Evolutionary conservation across 2,329 filamentous ascomycete species (phyloP).

Genomic region (Alternaria sp.): DNA sequence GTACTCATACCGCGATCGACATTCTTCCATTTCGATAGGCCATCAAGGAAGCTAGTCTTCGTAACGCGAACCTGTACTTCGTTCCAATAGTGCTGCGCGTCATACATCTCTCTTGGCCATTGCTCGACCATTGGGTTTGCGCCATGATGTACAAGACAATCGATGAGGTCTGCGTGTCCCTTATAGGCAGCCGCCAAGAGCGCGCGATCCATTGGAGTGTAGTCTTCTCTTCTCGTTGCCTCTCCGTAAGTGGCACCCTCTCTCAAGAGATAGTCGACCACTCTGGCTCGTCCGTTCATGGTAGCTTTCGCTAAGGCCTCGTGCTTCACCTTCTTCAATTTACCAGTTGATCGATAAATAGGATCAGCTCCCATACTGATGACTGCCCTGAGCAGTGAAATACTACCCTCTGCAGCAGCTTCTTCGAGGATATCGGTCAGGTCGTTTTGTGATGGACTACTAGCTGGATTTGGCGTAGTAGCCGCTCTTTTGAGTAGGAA

Average conservation of each 20-base stretch:
- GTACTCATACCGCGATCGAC: conserved; percentile 19
- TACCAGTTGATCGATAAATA: conserved; percentile 11
- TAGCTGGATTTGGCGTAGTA: conserved; percentile 4
- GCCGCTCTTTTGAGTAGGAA: conserved; percentile 17
- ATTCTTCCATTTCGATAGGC: conserved; percentile 23
- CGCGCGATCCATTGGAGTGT: conserved; percentile 17
- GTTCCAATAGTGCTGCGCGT: conserved; percentile 25
- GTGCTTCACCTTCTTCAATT: conserved; percentile 21
- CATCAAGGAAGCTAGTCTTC: conserved; percentile 25
- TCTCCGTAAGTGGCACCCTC: conserved; percentile 24
- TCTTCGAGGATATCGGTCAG: conserved; percentile 22
- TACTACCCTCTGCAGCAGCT: conserved; percentile 17
- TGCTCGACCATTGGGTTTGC: conserved; percentile 25
- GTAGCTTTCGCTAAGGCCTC: conserved; percentile 25
- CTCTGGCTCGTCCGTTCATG: conserved; percentile 14
- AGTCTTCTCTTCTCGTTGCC: conserved; percentile 12
- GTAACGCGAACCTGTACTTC: conserved; percentile 18
- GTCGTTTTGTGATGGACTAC: conserved; percentile 4
- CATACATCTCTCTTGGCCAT: conserved; percentile 27
- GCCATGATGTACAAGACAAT: conserved; percentile 22
- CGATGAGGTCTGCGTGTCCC: conserved; percentile 19
- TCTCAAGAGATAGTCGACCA: conserved; percentile 20
- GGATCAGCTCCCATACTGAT: conserved; percentile 17
- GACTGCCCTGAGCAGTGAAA: conserved; percentile 19
- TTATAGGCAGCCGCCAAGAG: conserved; percentile 25